Conservation (phyloP, 1,284 basidiomycete genomes). For the Rhodofomes roseus region DNA sequence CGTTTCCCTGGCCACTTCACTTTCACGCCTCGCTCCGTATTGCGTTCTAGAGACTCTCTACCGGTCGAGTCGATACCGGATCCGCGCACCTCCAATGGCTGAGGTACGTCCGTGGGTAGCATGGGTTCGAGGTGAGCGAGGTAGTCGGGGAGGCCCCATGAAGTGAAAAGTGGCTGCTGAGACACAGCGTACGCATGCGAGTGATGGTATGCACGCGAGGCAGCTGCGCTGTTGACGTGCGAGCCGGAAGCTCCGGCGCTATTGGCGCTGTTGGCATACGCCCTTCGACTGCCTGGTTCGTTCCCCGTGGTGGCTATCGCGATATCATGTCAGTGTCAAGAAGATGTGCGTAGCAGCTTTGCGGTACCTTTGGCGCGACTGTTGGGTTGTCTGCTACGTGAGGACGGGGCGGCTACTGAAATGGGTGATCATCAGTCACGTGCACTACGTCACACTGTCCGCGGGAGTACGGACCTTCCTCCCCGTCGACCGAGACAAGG, state of each 20-base stretch:
- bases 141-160: constrained; percentile 94
- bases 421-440: constrained; percentile 25
- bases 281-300: constrained; percentile 18
- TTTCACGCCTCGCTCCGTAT: constrained; percentile 84
- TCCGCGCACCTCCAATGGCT: constrained; percentile 70
- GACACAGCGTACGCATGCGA: constrained; percentile 74
- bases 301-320: constrained; percentile 29
- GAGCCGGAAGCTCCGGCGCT: constrained; percentile 9
- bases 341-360: constrained; percentile 2
- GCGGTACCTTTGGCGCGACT: constrained; percentile 41
- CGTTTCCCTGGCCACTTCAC: constrained; percentile 94
- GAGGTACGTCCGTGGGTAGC: constrained; percentile 73
- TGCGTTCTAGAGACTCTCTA: constrained; percentile 46
- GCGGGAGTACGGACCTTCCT: constrained; percentile 51
- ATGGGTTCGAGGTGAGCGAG: constrained; percentile 84
- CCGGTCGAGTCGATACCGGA: constrained; percentile 33
- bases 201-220: constrained; percentile 59
- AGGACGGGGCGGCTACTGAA: constrained; percentile 28
- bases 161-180: constrained; percentile 71
- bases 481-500: constrained; percentile 46
- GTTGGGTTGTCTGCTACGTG: constrained; percentile 38
- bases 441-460: constrained; percentile 32
- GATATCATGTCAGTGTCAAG: constrained; percentile 23
- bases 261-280: constrained; percentile 19
- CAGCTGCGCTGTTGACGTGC: constrained; percentile 16